phyloP scores from a whole-genome alignment of 768 basidiomycete genomes.

The Lactifluus subvellereus region DNA sequence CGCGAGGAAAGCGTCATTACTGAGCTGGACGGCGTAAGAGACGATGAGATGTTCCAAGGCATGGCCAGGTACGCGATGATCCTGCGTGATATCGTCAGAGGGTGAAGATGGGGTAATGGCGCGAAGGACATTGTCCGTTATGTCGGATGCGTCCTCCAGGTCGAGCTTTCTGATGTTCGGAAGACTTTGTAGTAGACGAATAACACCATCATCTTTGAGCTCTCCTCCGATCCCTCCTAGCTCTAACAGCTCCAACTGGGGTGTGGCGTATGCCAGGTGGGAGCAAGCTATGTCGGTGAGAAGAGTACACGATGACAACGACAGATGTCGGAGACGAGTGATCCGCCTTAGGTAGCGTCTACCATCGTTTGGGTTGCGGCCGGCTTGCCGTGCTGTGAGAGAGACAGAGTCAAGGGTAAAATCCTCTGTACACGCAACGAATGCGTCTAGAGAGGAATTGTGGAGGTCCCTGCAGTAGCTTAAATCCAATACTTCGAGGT shows the following conservation, averaged over 20 bases:
- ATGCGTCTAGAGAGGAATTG: constrained; percentile 70
- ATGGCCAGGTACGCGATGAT: constrained; percentile 41
- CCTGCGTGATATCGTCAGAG: constrained; percentile 17
- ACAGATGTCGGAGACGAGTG: constrained; percentile 67
- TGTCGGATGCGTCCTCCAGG: constrained; percentile 73
- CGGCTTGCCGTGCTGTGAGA: constrained; percentile 58
- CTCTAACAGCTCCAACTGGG: constrained; percentile 71
- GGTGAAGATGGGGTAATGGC: constrained; percentile 48
- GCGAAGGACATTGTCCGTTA: constrained; percentile 67
- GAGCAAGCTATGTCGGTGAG: constrained; percentile 73
- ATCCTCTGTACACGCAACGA: constrained; percentile 49
- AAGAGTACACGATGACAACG: constrained; percentile 60
- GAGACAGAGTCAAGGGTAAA: constrained; percentile 40
- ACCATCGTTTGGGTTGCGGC: constrained; percentile 49
- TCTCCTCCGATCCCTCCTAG: constrained; percentile 67
- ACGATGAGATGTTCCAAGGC: constrained; percentile 66
- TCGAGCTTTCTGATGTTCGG: constrained; percentile 72
- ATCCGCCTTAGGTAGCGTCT: constrained; percentile 51
- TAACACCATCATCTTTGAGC: constrained; percentile 67
- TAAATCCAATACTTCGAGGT: constrained; percentile 74
- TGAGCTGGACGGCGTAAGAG: constrained; percentile 59
- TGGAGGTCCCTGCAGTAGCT: constrained; percentile 66
- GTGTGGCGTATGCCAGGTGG: constrained; percentile 64
- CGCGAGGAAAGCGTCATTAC: constrained; percentile 54
- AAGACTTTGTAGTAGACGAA: constrained; percentile 61